phyloP scores from a whole-genome alignment of 768 basidiomycete genomes.

The Naganishia antarctica region DNA sequence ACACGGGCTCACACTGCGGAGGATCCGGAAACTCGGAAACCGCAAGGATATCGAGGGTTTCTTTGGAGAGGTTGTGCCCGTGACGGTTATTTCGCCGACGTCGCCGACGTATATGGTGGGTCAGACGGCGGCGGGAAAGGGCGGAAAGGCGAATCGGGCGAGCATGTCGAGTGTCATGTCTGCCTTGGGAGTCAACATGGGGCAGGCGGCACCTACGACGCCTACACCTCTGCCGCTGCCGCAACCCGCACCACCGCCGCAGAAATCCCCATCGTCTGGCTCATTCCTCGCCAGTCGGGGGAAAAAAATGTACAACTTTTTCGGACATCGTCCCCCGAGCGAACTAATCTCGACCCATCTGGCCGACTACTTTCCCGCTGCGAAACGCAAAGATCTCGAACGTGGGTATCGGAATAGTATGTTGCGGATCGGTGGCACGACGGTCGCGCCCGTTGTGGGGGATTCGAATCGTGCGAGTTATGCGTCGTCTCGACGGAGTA shows the following conservation, averaged over 20 bases:
- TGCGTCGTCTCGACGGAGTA: conserved; percentile 9
- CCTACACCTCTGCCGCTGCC: conserved; percentile 54
- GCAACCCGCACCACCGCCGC: conserved; percentile 52
- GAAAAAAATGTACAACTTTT: conserved; percentile 66
- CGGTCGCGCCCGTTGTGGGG: background rate
- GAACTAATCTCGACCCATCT: conserved; percentile 94
- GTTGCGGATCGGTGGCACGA: conserved; percentile 56
- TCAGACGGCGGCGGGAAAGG: conserved; percentile 25
- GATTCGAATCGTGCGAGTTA: conserved; percentile 10
- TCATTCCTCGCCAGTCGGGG: conserved; percentile 46
- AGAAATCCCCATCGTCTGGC: conserved; percentile 44
- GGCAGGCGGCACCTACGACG: conserved; percentile 53
- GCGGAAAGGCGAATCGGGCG: conserved; percentile 79
- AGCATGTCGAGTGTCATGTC: conserved; percentile 92
- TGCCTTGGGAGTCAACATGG: conserved; percentile 80
- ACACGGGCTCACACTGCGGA: conserved; percentile 69
- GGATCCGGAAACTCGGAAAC: conserved; percentile 50
- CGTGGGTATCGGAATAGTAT: conserved; percentile 86
- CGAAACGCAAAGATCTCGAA: conserved; percentile 83
- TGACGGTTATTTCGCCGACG: conserved; percentile 46
- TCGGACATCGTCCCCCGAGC: conserved; percentile 93
- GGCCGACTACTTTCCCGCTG: conserved; percentile 88
- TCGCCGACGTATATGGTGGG: conserved; percentile 47
- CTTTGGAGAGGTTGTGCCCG: conserved; percentile 54
- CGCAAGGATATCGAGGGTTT: conserved; percentile 53